Evolutionary conservation across 495 filamentous ascomycete genomes (phyloP), one percentile per base, ranked within the genome.

Genomic region (Hypomontagnella monticulosa): DNA sequence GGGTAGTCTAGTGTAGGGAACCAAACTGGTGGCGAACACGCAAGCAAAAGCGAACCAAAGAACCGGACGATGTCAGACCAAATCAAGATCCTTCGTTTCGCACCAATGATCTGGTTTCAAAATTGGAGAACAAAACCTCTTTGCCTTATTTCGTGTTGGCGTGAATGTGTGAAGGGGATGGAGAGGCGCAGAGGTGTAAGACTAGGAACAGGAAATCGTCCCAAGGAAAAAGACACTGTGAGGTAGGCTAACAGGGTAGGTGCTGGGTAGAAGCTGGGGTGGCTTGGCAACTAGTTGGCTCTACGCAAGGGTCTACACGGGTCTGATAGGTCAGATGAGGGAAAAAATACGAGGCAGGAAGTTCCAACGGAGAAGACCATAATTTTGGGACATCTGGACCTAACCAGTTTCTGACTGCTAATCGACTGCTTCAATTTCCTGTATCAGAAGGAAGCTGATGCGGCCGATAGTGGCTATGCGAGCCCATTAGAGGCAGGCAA

Each of bases 91-190:
- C 55, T 59, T 63, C 48, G 27, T 61, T 41, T 57, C 48, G 33
- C 23, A 63, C 65, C 64, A 67, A 61, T 67, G 53, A 48, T 8
- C 34, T 59, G 36, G 48, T 68, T 63, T 59, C 58, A 62, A 67
- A 67, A 61, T 47, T 67, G 57, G 63, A 19, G 51, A 52, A 44
- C 32, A 27, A 36, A 49, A 55, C 50, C 20, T 42, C 51, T 49
- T 42, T 61, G 9, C 15, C 15, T 46, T 5, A 34, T 63, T 63
- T 37, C 58, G 19, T 23, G 34, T 41, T 44, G 49, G 63, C 48
- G 57, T 61, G 63, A 56, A 16, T 2, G 36, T 38, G n/a, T 14
- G 36, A 14, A 38, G 36, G n/a, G n/a, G n/a, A 38, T 3, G 36
- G 8, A 14, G 38, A 33, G 15, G 48, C 49, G 11, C 34, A 49